These are phyloP conservation scores for Prunus mira DNA, from an alignment of 306 rosid species.

Conservation along the genomic window DNA sequence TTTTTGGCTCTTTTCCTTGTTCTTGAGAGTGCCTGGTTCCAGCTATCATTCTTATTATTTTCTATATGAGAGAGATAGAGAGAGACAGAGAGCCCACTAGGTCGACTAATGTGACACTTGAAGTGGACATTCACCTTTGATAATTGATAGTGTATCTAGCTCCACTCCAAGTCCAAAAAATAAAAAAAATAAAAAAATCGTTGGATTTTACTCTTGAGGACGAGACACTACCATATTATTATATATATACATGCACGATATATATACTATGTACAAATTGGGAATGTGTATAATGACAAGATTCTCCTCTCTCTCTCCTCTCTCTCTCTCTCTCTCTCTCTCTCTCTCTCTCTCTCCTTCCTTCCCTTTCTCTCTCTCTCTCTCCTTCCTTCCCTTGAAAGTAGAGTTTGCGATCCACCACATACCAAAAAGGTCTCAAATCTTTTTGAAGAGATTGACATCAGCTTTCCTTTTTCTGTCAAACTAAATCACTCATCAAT, in stretches of 20 bases:
- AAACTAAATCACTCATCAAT: background rate
- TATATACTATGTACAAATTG: background rate
- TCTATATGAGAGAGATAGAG: background rate
- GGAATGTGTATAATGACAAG: background rate
- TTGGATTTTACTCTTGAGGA: background rate
- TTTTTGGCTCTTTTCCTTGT: background rate
- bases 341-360: background rate
- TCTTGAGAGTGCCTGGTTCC: background rate
- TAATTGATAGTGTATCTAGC: background rate
- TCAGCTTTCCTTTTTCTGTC: background rate
- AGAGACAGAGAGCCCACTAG: background rate
- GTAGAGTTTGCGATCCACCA: background rate
- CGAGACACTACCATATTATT: background rate
- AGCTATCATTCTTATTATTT: background rate
- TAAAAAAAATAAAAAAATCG: background rate
- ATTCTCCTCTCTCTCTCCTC: background rate
- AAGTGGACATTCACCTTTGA: background rate
- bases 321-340: background rate
- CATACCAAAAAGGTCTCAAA: background rate
- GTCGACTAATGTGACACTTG: background rate
- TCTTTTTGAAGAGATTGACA: background rate
- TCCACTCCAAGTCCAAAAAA: background rate
- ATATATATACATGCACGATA: no score
- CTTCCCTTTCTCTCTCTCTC: no score
- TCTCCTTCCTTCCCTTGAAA: background rate